Percentiles rank a stretch among this genome's conserved stretches.
Conservation (phyloP, 2,329 filamentous ascomycete genomes). For the Coleophoma cylindrospora region DNA sequence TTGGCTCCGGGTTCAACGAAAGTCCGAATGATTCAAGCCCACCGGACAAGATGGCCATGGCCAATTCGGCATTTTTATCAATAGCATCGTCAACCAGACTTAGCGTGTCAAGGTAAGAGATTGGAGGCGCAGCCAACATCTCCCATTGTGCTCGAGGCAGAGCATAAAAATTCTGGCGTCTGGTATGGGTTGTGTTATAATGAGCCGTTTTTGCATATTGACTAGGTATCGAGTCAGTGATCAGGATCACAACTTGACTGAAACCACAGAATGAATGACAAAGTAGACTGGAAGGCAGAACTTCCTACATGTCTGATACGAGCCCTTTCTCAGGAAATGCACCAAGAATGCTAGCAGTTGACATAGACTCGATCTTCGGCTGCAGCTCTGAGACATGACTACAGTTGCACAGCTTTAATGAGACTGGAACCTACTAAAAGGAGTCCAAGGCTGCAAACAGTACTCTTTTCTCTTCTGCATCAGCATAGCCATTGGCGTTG, state of each 20-base stretch:
- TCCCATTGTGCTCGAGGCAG: slow-evolving; percentile 80
- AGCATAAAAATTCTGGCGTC: slow-evolving; percentile 89
- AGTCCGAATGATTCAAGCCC: slow-evolving; percentile 65
- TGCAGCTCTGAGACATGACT: too few relatives aligned
- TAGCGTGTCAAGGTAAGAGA: slow-evolving; percentile 76
- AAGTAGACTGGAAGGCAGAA: too few relatives aligned
- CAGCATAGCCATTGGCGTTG: slow-evolving; percentile 25
- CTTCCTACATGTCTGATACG: too few relatives aligned
- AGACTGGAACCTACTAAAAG: slow-evolving; percentile 62
- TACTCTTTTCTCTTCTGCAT: slow-evolving; percentile 76
- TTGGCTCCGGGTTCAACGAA: slow-evolving; percentile 4
- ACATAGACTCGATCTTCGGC: too few relatives aligned
- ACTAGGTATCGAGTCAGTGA: slow-evolving; percentile 36
- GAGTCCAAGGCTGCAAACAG: slow-evolving; percentile 83
- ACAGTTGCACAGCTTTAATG: too few relatives aligned
- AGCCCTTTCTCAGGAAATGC: too few relatives aligned
- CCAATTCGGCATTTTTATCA: slow-evolving; percentile 79
- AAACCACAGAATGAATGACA: too few relatives aligned
- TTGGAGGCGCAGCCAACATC: slow-evolving; percentile 74
- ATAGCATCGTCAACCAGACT: slow-evolving; percentile 81
- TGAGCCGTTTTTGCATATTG: slow-evolving; percentile 84
- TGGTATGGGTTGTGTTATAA: slow-evolving; percentile 84
- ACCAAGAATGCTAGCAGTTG: too few relatives aligned
- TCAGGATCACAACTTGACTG: too few relatives aligned
- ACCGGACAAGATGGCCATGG: slow-evolving; percentile 68